Conservation (phyloP, 1,139 yeast genomes). For the Protomyces inundatus region DNA sequence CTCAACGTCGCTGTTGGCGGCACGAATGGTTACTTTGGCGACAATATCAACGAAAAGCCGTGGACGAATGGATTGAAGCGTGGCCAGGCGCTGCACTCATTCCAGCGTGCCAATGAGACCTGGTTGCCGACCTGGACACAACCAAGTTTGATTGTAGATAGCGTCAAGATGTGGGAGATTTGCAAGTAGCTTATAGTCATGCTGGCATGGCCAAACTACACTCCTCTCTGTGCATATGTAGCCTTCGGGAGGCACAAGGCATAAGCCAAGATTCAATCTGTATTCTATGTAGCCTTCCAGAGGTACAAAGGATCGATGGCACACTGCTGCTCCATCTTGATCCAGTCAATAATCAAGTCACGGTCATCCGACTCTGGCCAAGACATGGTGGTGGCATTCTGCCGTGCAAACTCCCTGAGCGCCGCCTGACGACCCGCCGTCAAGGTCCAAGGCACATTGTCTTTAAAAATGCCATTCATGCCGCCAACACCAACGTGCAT, state of each 20-base stretch:
- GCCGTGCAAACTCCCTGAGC: conserved; percentile 4
- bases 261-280: too few species aligned
- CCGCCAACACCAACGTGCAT: conserved; percentile 32
- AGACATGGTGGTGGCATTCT: conserved; percentile 8
- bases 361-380: conserved; percentile 26
- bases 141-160: conserved; percentile 9
- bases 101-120: background rate
- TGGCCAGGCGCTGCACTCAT: conserved; percentile 12
- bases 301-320: conserved; percentile 3
- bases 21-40: conserved; percentile 31
- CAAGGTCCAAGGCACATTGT: conserved; percentile 27
- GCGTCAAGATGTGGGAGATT: conserved; percentile 22
- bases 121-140: conserved; percentile 22
- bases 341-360: conserved; percentile 17
- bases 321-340: conserved; percentile 23
- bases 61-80: conserved; percentile 27
- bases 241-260: background rate
- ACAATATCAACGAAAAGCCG: conserved; percentile 30
- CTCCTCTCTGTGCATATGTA: background rate
- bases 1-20: conserved; percentile 32
- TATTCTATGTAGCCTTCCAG: background rate
- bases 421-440: conserved; percentile 15
- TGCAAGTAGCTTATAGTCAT: conserved; percentile 1
- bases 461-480: conserved; percentile 31
- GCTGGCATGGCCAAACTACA: background rate